Evolutionary conservation across 129 eudicot genomes (phyloP), one percentile per base, ranked within the genome.

Genomic region (Saposhnikovia divaricata): DNA sequence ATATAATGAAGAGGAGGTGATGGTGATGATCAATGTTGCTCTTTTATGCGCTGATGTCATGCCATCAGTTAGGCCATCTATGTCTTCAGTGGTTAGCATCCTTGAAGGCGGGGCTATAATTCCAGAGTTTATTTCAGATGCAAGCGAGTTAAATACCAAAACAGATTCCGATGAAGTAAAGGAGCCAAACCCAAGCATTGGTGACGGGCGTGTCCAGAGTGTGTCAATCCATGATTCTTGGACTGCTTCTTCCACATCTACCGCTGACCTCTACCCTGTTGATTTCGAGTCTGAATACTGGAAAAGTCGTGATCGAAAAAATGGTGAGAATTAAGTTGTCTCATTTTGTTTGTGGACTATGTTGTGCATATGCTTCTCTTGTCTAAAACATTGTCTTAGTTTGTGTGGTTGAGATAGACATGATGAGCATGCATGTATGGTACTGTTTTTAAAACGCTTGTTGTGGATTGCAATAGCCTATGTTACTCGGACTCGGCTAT

Each of bases 51-150:
- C 83, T 12, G 23, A 77, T 74, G 82, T 61, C 19, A 65, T 80
- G 23, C 78, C 84, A 37, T 46, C 88, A 9, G 84, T 55, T 51
- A 79, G 88, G 69, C 90, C 90, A 15, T 51, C 51, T 39, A 87
- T 87, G 90, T 87, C 90, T 37, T 16, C 83, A 1, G 90, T 84
- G 8, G 90, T 87, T 23, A 82, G 90, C 84, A 84, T 87, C 18
- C 88, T 87, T 19, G 86, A 84, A 75, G 86, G 88, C 3, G 53
- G 40, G 77, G 55, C 66, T 18, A 50, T 47, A 39, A 46, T 78
- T 59, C 19, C 73, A 48, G 77, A 40, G 12, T 48, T 71, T 16
- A 69, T 55, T 53, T 44, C 66, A 9, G 77, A 55, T 39, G 13
- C 63, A 19, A 81, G 63, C 11, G 34, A 46, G 57, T 14, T 42